Evolutionary conservation across 1,284 basidiomycete species (phyloP), one percentile per base, ranked within the genome.

Genomic region (Ganoderma lucidum): DNA sequence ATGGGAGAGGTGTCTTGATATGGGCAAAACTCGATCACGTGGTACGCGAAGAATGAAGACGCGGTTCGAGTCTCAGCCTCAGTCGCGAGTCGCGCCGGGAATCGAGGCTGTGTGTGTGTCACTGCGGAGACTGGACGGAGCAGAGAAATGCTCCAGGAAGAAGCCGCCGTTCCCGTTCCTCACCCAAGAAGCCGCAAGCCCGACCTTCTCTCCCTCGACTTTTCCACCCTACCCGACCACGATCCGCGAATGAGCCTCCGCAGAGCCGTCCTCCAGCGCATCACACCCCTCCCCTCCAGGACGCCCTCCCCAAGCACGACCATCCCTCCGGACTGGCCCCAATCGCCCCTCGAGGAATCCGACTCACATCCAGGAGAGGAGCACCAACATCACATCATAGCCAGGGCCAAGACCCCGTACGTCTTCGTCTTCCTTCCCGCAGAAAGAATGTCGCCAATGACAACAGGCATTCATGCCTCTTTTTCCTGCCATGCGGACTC

Each of bases 231-330:
- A 0, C 32, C 9, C 17, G 12, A 23, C 59, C 15, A 37, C 63
- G 58, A 60, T 28, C 66, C 42, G 23, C 62, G 62, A 41, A 73
- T 73, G 72, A 73, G 72, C 68, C 72, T 73, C 72, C 72, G 72
- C 68, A 73, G 68, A 66, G 72, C 72, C 68, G 72, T 73, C 66
- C 72, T 73, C 64, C 72, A 73, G 65, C 72, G 72, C 66, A 73
- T 73, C 51, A 73, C 72, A 41, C 72, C 72, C 39, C 70, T 71
- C 17, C 72, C 72, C 23, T 70, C 68, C 62, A 65, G 72, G 66
- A 73, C 72, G 12, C 72, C 72, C 14, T 73, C 72, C 14, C 72
- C 72, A 59, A 73, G 67, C 68, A 67, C 72, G 42, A 71, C 64
- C 68, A 66, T 73, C 35, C 68, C 68, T 23, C 66, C 61, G 62